Evolutionary conservation across 495 filamentous ascomycete genomes (phyloP), one percentile per base, ranked within the genome.

Genomic region (Friedmanniomyces endolithicus): DNA sequence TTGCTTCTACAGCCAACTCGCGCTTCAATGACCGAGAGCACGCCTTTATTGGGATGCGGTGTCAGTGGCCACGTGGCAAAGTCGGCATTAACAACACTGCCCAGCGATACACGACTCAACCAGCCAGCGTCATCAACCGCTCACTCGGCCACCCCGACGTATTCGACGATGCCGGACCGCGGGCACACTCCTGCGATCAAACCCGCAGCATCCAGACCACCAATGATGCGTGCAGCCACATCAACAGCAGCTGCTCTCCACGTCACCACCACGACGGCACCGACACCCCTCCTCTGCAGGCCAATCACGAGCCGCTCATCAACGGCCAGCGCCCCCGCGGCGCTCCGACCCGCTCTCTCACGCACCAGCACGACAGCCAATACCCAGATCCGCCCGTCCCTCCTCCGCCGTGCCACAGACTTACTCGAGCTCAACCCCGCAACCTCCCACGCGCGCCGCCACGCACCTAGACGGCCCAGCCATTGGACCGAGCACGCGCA

Each of bases 401-500:
- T 52, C 19, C 19, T 52, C 35, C 49, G 49, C 33, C 33, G 49
- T n/a, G 49, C 49, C n/a, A 52, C 49, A 12, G 49, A 52, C 35
- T 7, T 41, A 2, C 34, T 52, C 35, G 49, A 41, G 16, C 49
- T 52, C 14, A 27, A 39, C 16, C 19, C 49, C 8, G 8, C 19
- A 7, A 52, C n/a, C 1, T 39, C 49, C n/a, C 12, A 27, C 49
- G n/a, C 49, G 6, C 17, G 14, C 35, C 49, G 49, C 35, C 19
- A 41, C 23, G 49, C 49, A 11, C 49, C 49, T 6, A 4, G 33
- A 9, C 6, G 7, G 19, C 55, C 55, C 11, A 52, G 12, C 33
- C 25, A 52, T 48, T 58, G 55, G 55, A 58, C 39, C 55, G 55
- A 58, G 39, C 35, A 52, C 24, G 39, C 55, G 11, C 55, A 58